Conservation (phyloP, 2,329 filamentous ascomycete genomes). For the Lasiodiplodia citricola region DNA sequence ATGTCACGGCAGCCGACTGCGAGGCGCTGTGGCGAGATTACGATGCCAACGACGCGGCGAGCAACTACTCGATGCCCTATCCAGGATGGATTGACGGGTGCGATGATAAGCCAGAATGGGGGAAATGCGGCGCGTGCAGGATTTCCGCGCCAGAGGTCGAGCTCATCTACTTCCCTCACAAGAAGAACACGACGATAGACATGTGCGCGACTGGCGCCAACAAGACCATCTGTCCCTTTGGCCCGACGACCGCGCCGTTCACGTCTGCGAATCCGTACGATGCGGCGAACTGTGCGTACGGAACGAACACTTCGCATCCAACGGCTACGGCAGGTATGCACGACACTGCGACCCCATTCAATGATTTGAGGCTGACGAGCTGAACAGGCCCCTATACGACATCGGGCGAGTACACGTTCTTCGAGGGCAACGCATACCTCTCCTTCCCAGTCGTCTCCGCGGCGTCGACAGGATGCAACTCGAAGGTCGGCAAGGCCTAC, state of each 20-base stretch:
- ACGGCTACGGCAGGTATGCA: constrained; percentile 1
- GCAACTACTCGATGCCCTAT: not conserved
- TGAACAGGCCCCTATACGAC: constrained; percentile 6
- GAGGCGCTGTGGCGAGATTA: not conserved
- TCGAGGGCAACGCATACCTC: constrained; percentile 13
- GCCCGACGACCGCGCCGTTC: constrained; percentile 9
- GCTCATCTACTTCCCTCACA: constrained; percentile 12
- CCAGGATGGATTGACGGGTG: not conserved
- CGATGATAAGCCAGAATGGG: not conserved
- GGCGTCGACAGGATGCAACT: constrained; percentile 1
- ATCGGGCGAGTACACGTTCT: constrained; percentile 7
- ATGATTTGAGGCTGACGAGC: not conserved
- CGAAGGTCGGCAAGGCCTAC: not conserved
- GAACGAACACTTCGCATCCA: constrained; percentile 1
- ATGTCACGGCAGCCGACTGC: constrained; percentile 7
- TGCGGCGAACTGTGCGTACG: constrained; percentile 19
- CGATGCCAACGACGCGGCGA: not conserved
- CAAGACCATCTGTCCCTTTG: constrained; percentile 10
- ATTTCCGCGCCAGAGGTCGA: constrained; percentile 4
- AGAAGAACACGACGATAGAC: constrained; percentile 5
- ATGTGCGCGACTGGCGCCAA: not conserved
- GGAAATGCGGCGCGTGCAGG: not conserved
- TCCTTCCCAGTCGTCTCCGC: constrained; percentile 9
- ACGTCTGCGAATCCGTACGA: constrained; percentile 12
- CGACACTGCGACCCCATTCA: not conserved